Percentiles rank a stretch among this genome's conserved stretches.
Evolutionary conservation across 441 rosid species (phyloP).

Genomic region (Gossypium gossypioides): DNA sequence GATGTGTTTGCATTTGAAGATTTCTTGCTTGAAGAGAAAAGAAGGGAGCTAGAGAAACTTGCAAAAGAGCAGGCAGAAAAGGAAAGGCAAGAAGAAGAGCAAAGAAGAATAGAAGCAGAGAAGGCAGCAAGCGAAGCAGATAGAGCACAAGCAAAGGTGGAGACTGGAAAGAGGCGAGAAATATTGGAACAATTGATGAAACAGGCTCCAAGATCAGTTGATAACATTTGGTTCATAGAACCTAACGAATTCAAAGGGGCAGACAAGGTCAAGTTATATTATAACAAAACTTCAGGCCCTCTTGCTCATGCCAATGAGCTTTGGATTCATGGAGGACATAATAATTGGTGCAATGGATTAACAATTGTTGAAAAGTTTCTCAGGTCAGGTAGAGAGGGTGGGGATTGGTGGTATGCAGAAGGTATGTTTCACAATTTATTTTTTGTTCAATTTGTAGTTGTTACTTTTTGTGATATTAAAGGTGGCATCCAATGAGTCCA

Average conservation of each 20-base stretch:
- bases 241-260: constrained; percentile 54
- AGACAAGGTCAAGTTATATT: constrained; percentile 51
- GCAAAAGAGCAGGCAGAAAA: constrained; percentile 77
- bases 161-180: constrained; percentile 44
- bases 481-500: not conserved
- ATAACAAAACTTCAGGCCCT: constrained; percentile 71
- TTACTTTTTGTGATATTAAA: not conserved
- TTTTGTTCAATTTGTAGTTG: not conserved
- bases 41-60: constrained; percentile 62
- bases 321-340: constrained; percentile 86
- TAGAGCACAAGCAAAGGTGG: constrained; percentile 60
- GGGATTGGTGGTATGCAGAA: constrained; percentile 81
- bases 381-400: constrained; percentile 35
- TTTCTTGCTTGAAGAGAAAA: constrained; percentile 79
- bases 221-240: constrained; percentile 66
- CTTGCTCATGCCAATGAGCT: constrained; percentile 56
- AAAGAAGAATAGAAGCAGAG: constrained; percentile 59
- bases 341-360: constrained; percentile 74
- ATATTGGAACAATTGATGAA: constrained; percentile 33
- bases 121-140: constrained; percentile 79
- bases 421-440: constrained; percentile 30
- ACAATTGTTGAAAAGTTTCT: constrained; percentile 54
- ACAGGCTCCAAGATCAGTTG: constrained; percentile 40
- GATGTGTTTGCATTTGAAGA: constrained; percentile 65
- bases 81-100: constrained; percentile 68